Conservation (phyloP, 2,329 filamentous ascomycete genomes). For the Botrytis fragariae region DNA sequence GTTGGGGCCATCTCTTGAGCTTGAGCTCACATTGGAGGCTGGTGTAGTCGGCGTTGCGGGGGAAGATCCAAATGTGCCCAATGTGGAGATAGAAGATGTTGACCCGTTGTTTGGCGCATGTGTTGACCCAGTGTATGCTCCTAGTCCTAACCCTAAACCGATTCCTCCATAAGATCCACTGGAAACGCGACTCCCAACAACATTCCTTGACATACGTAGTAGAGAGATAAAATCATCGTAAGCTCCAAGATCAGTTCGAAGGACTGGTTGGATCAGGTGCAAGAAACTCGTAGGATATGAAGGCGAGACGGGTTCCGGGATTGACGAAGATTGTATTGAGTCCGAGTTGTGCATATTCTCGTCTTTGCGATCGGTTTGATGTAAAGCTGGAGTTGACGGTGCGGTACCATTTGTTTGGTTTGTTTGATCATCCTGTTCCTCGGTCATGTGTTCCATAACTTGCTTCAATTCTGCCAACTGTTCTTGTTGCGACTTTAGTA, state of each 20-base stretch:
- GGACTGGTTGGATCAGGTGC: constrained; percentile 77
- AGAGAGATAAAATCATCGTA: constrained; percentile 85
- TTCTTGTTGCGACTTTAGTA: constrained; percentile 88
- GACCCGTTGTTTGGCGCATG: constrained; percentile 57
- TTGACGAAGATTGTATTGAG: constrained; percentile 26
- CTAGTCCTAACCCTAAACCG: constrained; percentile 44
- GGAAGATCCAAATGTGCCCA: constrained; percentile 51
- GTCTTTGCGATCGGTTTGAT: constrained; percentile 62
- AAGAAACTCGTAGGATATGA: constrained; percentile 70
- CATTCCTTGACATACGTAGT: constrained; percentile 62
- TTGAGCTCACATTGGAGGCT: constrained; percentile 50
- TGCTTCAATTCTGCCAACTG: constrained; percentile 87
- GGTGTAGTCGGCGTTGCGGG: constrained; percentile 59
- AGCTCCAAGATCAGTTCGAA: constrained; percentile 75
- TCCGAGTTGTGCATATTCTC: constrained; percentile 44
- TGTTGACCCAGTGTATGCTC: constrained; percentile 45
- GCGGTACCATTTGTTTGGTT: constrained; percentile 64
- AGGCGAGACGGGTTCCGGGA: constrained; percentile 49
- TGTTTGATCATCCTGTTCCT: constrained; percentile 69
- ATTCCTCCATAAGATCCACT: constrained; percentile 68
- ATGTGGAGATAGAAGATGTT: constrained; percentile 54
- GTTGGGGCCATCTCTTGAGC: constrained; percentile 41
- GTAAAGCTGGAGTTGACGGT: constrained; percentile 73
- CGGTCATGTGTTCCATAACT: constrained; percentile 84
- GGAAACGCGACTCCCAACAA: constrained; percentile 61